phyloP scores from a whole-genome alignment of 2,329 filamentous ascomycete species.

The Tolypocladium album region DNA sequence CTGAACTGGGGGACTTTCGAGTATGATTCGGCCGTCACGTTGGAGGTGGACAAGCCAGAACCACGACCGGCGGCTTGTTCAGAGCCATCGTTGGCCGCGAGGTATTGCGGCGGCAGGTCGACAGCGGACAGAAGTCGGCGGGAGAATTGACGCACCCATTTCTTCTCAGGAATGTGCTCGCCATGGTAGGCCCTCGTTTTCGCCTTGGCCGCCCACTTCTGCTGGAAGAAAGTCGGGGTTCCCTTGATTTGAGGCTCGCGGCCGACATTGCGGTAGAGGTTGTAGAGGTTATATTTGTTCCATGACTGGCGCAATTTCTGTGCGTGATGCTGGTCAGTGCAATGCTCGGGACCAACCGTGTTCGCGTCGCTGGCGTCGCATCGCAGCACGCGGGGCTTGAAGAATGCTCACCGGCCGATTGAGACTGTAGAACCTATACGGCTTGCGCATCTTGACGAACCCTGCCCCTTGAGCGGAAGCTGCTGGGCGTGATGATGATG shows the following conservation, averaged over 20 bases:
- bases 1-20: constrained; percentile 16
- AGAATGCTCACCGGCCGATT: constrained; percentile 47
- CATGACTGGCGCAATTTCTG: constrained; percentile 93
- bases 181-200: constrained; percentile 81
- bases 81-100: constrained; percentile 73
- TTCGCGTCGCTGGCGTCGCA: background rate
- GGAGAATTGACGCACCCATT: constrained; percentile 91
- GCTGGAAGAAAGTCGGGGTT: constrained; percentile 77
- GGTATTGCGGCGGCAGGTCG: constrained; percentile 70
- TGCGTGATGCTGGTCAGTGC: constrained; percentile 2
- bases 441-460: constrained; percentile 39
- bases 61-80: constrained; percentile 77
- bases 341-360: background rate
- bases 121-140: constrained; percentile 71
- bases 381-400: background rate
- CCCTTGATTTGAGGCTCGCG: constrained; percentile 18
- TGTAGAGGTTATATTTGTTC: constrained; percentile 97
- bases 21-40: constrained; percentile 21
- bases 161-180: constrained; percentile 83
- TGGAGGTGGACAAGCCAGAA: constrained; percentile 44
- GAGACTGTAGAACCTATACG: constrained; percentile 54
- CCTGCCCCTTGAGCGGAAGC: constrained; percentile 11
- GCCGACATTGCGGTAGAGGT: constrained; percentile 43
- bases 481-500: constrained; percentile 1
- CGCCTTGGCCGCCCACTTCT: constrained; percentile 93